Evolutionary conservation across 1,139 yeast genomes (phyloP), one percentile per base, ranked within the genome.

Genomic region (Suhomyces atakaporum): DNA sequence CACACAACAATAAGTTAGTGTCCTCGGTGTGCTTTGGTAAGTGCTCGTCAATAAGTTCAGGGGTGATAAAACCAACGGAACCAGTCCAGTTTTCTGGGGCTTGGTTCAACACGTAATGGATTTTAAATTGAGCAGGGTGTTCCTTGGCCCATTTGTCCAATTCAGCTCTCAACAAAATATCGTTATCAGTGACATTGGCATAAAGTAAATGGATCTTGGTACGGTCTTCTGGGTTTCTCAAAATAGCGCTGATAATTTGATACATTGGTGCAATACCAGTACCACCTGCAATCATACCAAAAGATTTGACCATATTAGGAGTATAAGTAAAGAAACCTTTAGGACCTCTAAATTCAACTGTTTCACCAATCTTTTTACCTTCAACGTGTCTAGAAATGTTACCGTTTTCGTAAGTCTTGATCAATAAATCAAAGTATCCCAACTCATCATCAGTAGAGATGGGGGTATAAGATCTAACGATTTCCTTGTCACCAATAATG

Each of bases 241-340:
- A 80, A 50, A 89, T 82, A 35, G 89, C 89, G 50, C 82, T 79
- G 51, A 89, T 75, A 57, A 89, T 84, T 69, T 89, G 96, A 64
- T 81, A 85, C 81, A 90, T 86, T 51, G 97, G 97, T 21, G 97
- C 85, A 54, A 89, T 85, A 49, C 65, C 97, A 29, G 95, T 85
- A 56, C 98, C 98, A 51, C 96, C 96, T 27, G 96, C 96, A 49
- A 92, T 81, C 89, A 92, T 89, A 40, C 84, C 85, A 49, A 87
- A 77, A 38, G 77, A 74, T 43, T 77, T 70, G 46, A 80, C 83
- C 77, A 85, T 83, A 62, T 88, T 88, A 50, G 95, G 88, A 39
- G 79, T 73, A 68, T 90, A 90, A 44, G 81, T 77, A 73, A 88
- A 90, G 53, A 82, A 81, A 6, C 98, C 98, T 67, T 88, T 88